These are phyloP conservation scores for Cryphonectria nitschkei DNA, from an alignment of 2,329 filamentous ascomycete genomes.

Conservation along the genomic window DNA sequence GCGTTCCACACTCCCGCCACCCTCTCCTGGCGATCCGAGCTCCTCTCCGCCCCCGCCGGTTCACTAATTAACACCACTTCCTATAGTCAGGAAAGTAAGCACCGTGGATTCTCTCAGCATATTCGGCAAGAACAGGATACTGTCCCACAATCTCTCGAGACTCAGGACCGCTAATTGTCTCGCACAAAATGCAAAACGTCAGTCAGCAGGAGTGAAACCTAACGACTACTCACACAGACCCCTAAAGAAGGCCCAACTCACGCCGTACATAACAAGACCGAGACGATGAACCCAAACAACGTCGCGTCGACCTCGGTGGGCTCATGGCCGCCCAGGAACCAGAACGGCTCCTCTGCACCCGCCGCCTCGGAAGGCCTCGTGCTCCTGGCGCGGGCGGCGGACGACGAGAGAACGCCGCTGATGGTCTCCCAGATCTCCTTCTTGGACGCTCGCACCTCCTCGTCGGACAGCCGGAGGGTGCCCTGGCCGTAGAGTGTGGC, in stretches of 20 bases:
- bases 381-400: slow-evolving; percentile 32
- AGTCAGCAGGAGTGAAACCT: too few species aligned
- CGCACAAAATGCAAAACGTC: too few species aligned
- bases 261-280: slow-evolving; percentile 56
- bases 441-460: slow-evolving; percentile 52
- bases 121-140: slow-evolving; percentile 56
- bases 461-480: slow-evolving; percentile 51
- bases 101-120: slow-evolving; percentile 59
- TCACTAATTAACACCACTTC: slow-evolving; percentile 38
- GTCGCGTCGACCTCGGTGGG: slow-evolving; percentile 62
- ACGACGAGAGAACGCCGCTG: slow-evolving; percentile 44
- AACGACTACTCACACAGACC: too few species aligned
- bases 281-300: slow-evolving; percentile 61
- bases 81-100: slow-evolving; percentile 63
- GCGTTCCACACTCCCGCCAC: background rate
- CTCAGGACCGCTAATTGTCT: slow-evolving; percentile 47
- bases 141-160: slow-evolving; percentile 48
- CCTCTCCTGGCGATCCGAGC: background rate
- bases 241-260: slow-evolving; percentile 42
- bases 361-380: slow-evolving; percentile 8
- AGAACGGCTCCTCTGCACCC: slow-evolving; percentile 50
- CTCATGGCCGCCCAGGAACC: slow-evolving; percentile 55
- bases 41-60: background rate
- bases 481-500: slow-evolving; percentile 60
- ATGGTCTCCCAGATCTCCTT: slow-evolving; percentile 59